phyloP scores from a whole-genome alignment of 768 basidiomycete genomes.

The Cubamyces lactineus region DNA sequence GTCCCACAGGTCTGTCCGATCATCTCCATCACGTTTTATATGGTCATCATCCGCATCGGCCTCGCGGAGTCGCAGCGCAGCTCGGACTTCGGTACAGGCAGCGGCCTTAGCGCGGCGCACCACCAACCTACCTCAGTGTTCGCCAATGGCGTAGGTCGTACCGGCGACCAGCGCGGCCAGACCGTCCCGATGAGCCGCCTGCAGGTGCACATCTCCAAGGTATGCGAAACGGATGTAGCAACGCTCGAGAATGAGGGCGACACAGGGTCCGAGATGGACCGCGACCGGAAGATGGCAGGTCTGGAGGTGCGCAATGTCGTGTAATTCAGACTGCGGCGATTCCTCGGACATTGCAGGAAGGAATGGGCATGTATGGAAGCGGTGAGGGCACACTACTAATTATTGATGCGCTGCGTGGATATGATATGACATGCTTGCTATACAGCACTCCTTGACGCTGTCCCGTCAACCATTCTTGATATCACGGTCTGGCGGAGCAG shows the following conservation, averaged over 20 bases:
- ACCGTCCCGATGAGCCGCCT: constrained; percentile 2
- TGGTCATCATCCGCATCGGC: constrained; percentile 32
- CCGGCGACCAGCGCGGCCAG: constrained; percentile 1
- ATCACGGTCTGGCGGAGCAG: too few species aligned
- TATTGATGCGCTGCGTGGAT: too few species aligned
- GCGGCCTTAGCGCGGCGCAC: neutral
- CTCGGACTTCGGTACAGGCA: neutral
- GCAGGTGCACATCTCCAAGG: constrained; percentile 10
- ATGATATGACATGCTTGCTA: too few species aligned
- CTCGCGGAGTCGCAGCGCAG: constrained; percentile 8
- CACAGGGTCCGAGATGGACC: neutral
- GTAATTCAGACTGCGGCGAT: too few species aligned
- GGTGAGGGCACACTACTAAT: too few species aligned
- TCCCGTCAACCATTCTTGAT: too few species aligned
- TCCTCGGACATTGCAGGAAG: too few species aligned
- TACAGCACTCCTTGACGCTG: too few species aligned
- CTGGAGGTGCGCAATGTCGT: too few species aligned
- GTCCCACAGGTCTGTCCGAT: constrained; percentile 27
- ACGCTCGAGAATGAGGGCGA: neutral
- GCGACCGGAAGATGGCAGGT: too few species aligned
- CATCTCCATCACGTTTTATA: constrained; percentile 33
- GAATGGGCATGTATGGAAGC: too few species aligned
- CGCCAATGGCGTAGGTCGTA: neutral
- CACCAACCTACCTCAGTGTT: neutral
- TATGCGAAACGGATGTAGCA: neutral